A percentile compares a stretch with the other conserved stretches of the same genome.
phyloP scores from a whole-genome alignment of 306 rosid genomes.

The Datisca glomerata region DNA sequence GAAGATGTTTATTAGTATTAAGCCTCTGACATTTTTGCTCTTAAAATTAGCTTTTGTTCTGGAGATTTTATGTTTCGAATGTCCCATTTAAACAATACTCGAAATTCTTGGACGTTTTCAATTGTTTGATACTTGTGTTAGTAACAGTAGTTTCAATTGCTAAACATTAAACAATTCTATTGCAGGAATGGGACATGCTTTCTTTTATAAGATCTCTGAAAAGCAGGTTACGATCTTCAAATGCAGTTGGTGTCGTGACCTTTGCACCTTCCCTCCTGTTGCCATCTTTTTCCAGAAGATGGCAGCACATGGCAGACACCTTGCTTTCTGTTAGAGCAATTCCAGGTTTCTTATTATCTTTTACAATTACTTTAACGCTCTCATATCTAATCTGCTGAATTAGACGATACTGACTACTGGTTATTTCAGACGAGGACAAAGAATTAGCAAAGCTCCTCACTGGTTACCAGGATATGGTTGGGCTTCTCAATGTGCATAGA shows the following conservation, averaged over 20 bases:
- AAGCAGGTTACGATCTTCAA: constrained; percentile 53
- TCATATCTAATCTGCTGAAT: no score
- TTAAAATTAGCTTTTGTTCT: no score
- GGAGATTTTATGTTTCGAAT: no score
- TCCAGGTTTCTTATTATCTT: constrained; percentile 48
- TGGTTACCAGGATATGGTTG: constrained; percentile 91
- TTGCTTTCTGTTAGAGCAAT: constrained; percentile 72
- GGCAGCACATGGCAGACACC: constrained; percentile 90
- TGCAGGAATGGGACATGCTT: constrained; percentile 88
- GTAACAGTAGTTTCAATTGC: no score
- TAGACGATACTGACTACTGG: constrained; percentile 7
- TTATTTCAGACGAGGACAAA: constrained; percentile 66
- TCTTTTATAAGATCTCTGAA: constrained; percentile 65
- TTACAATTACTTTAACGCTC: constrained; percentile 1
- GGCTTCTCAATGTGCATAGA: constrained; percentile 66
- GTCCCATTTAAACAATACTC: no score
- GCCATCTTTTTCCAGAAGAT: constrained; percentile 53
- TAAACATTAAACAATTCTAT: no score
- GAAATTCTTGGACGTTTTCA: no score
- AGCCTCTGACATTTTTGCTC: no score
- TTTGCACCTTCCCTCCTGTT: constrained; percentile 63
- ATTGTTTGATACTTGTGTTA: no score
- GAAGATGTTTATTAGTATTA: no score
- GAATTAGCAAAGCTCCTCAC: constrained; percentile 81
- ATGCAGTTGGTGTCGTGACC: constrained; percentile 65